Evolutionary conservation across 306 rosid genomes (phyloP).

Genomic region (Pueraria montana): DNA sequence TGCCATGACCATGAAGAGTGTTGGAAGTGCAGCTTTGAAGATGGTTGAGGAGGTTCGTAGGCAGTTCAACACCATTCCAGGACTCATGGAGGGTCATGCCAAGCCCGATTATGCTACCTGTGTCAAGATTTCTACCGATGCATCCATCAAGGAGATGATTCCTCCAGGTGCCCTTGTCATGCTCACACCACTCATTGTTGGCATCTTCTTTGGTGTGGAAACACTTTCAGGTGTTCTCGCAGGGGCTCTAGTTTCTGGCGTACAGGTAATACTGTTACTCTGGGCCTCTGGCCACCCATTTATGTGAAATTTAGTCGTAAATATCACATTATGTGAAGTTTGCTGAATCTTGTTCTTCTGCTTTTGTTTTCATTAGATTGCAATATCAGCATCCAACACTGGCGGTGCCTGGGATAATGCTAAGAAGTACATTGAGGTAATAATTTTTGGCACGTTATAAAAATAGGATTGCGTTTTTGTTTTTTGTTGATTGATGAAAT

Average conservation of each 20-base stretch:
- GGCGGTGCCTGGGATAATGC: conserved; percentile 91
- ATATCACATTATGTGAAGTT: neutral
- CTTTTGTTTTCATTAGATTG: conserved; percentile 51
- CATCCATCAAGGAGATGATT: conserved; percentile 91
- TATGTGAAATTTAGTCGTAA: neutral
- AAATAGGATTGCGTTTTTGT: neutral
- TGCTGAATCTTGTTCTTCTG: conserved; percentile 40
- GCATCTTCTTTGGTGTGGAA: conserved; percentile 77
- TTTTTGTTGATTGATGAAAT: conserved; percentile 24
- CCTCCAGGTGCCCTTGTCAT: conserved; percentile 91
- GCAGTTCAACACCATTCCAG: conserved; percentile 83
- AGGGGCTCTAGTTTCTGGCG: conserved; percentile 84
- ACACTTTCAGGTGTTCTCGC: conserved; percentile 84
- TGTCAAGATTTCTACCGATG: conserved; percentile 85
- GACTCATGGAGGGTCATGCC: conserved; percentile 75
- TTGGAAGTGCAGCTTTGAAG: conserved; percentile 87
- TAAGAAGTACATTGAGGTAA: conserved; percentile 82
- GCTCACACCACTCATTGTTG: conserved; percentile 87
- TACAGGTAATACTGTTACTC: conserved; percentile 64
- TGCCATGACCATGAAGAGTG: conserved; percentile 93
- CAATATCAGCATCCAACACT: conserved; percentile 82
- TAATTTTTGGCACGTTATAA: neutral
- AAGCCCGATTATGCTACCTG: conserved; percentile 89
- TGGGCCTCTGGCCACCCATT: neutral
- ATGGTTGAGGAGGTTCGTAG: conserved; percentile 94